Evolutionary conservation across 805 yeast species (phyloP), one percentile per base, ranked within the genome.

Genomic region (Kazachstania bromeliacearum): DNA sequence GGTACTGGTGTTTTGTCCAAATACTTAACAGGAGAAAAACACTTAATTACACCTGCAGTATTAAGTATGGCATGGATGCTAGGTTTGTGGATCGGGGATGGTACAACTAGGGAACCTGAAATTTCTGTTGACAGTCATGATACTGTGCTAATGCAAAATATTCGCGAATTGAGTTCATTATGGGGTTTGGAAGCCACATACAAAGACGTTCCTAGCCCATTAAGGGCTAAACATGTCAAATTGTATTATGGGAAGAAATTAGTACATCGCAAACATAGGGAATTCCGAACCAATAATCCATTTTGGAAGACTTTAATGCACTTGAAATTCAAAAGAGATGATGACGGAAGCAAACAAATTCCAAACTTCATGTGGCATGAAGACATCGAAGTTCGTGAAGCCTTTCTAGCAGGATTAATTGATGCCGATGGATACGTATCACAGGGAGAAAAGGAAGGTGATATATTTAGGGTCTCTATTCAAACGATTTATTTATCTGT

Each of bases 351-450:
- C 15, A 64, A 63, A 40, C 42, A 43, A 34, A 55, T 67, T 36
- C 71, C 72, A 20, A 24, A 37, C 4, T 50, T 45, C 24, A 50
- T 67, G 40, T 47, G 60, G 40, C 34, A 46, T 33, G 73, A 66
- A 34, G 48, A 57, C 22, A 40, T 66, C 22, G 55, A 47, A n/a
- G 64, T 66, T 21, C 60, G 74, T 37, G 73, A 68, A 52, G 48
- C 55, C 6, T 64, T 62, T 42, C 34, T 69, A 35, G 71, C 72
- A 19, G 73, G 71, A 41, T 44, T 69, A 21, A 50, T 67, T 39
- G 73, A 66, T 39, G 47, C 67, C 8, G 55, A 59, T 40, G 70
- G 70, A 14, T 38, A 45, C 23, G 63, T 62, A 13, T 36, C 43
- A 27, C 41, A 43, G 25, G 41, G 44, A 19, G 40, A 39, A 12